Evolutionary conservation across 805 yeast genomes (phyloP), one percentile per base, ranked within the genome.

Genomic region (Priceomyces medius): DNA sequence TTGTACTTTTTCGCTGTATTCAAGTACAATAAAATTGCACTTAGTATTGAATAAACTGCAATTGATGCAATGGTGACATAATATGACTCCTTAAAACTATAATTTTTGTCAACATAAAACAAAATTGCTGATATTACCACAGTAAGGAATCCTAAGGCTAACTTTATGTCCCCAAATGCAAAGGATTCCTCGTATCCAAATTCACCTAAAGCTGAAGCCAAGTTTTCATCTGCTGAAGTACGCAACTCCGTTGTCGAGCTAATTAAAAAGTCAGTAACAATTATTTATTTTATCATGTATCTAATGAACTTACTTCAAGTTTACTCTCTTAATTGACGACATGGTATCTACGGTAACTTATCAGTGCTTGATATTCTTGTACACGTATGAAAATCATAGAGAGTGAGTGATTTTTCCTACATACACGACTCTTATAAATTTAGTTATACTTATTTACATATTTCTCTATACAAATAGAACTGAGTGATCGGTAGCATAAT

Each of bases 131-230:
- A 74, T 20, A 71, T 53, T 3, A 60, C 60, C 10, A 76, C 79
- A 4, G 79, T 70, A 24, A 61, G 27, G 43, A 72, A 68, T 0
- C 83, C 83, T 26, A 79, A 57, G 2, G 66, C 77, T 20, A 79
- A 55, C 52, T 75, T 76, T 31, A 64, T 52, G 50, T 79, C 83
- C 24, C 55, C 51, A 13, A 76, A 46, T 10, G 46, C 48, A 48
- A 77, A 79, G 20, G 76, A 67, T 51, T 79, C 79, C 9, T 58
- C 57, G 48, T 65, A 79, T 3, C 79, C 80, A 9, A 77, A 53
- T 28, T 61, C 61, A 23, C 64, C 64, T 40, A 79, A 54, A 1
- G 66, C 63, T 2, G 55, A 54, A 4, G 75, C 57, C 24, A 79
- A 59, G 26, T 66, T 66, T 10, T 78, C 83, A 52, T 79, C 83